These are phyloP conservation scores for Isabelozyma rhagii DNA, from an alignment of 805 yeast genomes.

Conservation along the genomic window DNA sequence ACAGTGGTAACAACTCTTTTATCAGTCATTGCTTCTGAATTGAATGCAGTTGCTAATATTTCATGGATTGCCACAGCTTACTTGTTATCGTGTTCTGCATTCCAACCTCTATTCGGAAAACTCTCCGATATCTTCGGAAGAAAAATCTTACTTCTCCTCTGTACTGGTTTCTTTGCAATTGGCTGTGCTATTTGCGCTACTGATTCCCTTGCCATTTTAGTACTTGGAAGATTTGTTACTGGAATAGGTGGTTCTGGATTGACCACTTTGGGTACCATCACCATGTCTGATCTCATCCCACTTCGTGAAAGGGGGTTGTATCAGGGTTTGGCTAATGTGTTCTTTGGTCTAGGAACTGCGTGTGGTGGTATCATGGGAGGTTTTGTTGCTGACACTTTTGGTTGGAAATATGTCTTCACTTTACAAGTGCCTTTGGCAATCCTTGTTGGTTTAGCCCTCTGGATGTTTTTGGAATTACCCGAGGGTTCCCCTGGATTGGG, in stretches of 20 bases:
- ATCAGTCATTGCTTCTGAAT: conserved; percentile 65
- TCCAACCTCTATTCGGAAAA: conserved; percentile 72
- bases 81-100: conserved; percentile 63
- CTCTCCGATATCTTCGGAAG: conserved; percentile 72
- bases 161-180: conserved; percentile 52
- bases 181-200: conserved; percentile 58
- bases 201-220: conserved; percentile 43
- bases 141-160: conserved; percentile 47
- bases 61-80: conserved; percentile 77
- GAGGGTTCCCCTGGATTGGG: conserved; percentile 58
- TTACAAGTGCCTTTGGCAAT: conserved; percentile 43
- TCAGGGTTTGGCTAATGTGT: conserved; percentile 79
- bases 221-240: conserved; percentile 64
- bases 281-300: conserved; percentile 74
- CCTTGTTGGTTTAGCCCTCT: conserved; percentile 36
- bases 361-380: conserved; percentile 51
- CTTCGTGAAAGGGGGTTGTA: conserved; percentile 73
- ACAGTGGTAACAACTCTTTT: conserved; percentile 67
- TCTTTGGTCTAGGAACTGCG: conserved; percentile 66
- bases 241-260: conserved; percentile 95
- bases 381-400: conserved; percentile 49
- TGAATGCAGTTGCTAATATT: conserved; percentile 57
- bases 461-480: conserved; percentile 44
- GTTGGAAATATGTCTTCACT: conserved; percentile 47
- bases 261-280: conserved; percentile 68